Evolutionary conservation across 495 filamentous ascomycete species (phyloP).

Genomic region (Recurvomyces mirabilis): DNA sequence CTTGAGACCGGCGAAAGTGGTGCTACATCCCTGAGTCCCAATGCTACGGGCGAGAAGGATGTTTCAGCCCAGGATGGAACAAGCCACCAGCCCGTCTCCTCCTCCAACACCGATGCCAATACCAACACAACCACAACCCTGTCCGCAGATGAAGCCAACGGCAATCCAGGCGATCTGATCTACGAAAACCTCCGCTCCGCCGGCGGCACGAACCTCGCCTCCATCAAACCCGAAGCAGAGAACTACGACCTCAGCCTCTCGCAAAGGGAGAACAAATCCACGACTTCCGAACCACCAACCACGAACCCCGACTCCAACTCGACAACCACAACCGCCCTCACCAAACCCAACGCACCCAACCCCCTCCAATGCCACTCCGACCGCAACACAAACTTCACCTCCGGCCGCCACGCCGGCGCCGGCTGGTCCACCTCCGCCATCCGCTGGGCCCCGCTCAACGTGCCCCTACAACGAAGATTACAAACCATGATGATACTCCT

Average conservation of each 20-base stretch:
- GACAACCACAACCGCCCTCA: conserved; percentile 3
- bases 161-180: conserved; percentile 8
- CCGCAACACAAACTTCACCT: background rate
- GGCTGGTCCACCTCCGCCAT: conserved; percentile 40
- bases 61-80: no score
- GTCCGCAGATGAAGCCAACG: background rate
- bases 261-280: conserved; percentile 11
- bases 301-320: background rate
- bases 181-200: conserved; percentile 16
- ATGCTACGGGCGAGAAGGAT: no score
- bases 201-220: conserved; percentile 16
- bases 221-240: conserved; percentile 13
- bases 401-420: conserved; percentile 28
- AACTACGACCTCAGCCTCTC: conserved; percentile 2
- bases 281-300: background rate
- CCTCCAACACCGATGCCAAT: no score
- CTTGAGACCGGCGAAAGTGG: no score
- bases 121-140: background rate
- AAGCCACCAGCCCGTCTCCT: no score
- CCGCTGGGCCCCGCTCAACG: conserved; percentile 75
- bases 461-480: conserved; percentile 72
- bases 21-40: no score
- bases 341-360: background rate
- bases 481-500: conserved; percentile 79
- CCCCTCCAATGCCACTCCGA: background rate